A percentile compares a stretch with the other conserved stretches of the same genome.
Evolutionary conservation across 2,329 filamentous ascomycete genomes (phyloP).

Genomic region (Talaromyces sp.): DNA sequence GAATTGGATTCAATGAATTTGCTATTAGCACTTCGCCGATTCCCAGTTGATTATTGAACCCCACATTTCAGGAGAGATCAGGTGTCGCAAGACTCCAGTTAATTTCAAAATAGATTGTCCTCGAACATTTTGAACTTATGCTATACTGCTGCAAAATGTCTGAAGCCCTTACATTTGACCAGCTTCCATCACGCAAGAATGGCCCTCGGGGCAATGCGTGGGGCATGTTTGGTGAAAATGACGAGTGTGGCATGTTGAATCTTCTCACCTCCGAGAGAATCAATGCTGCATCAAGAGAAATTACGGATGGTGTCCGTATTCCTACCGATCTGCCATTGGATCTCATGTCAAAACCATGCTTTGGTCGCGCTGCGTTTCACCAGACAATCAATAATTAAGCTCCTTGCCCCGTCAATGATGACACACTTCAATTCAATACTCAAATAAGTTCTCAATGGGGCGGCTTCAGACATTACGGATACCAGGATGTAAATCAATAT

Average conservation of each 20-base stretch:
- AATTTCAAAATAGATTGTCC: too few species aligned
- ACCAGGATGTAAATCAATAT: not conserved
- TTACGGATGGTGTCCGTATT: constrained; percentile 4
- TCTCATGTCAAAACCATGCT: constrained; percentile 3
- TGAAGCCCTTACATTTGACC: not conserved
- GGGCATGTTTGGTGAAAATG: constrained; percentile 3
- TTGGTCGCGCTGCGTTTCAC: not conserved
- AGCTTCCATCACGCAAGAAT: constrained; percentile 1
- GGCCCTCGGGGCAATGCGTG: constrained; percentile 8
- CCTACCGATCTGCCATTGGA: constrained; percentile 4
- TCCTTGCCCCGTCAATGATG: constrained; percentile 5
- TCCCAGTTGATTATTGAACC: too few species aligned
- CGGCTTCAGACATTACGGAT: constrained; percentile 9
- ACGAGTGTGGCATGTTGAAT: constrained; percentile 9
- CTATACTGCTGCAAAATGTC: not conserved
- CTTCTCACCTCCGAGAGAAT: not conserved
- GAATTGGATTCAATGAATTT: too few species aligned
- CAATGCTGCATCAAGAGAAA: constrained; percentile 4
- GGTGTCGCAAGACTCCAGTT: too few species aligned
- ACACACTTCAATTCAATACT: constrained; percentile 6
- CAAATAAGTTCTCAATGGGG: constrained; percentile 11
- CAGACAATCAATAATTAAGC: constrained; percentile 6
- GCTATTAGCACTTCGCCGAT: too few species aligned
- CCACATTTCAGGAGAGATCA: too few species aligned
- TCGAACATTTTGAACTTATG: not conserved